Evolutionary conservation across 352 stramenopile species (phyloP), one percentile per base, ranked within the genome.

Genomic region (Phytophthora capsici): DNA sequence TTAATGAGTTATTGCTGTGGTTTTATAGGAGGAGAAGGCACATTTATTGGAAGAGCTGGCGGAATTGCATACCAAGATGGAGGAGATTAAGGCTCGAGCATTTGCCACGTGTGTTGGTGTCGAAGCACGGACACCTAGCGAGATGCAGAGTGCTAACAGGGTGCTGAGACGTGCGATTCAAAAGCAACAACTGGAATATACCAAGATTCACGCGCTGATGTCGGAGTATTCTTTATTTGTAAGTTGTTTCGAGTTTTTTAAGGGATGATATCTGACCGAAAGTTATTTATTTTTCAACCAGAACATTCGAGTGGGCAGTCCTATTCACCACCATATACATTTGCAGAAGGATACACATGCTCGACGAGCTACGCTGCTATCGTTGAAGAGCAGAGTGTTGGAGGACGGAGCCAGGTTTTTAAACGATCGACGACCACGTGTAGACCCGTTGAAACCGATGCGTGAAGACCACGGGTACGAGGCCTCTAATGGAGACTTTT

Each of bases 141-240:
- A 69, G 20, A 49, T 70, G 41, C 60, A 72, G 23, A 71, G 49
- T 8, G 68, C 57, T 6, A 80, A 76, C 51, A 47, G 52, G 5
- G 54, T 71, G 45, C 34, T 80, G 38, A 70, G 57, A 49, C 54
- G 55, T 16, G 67, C 65, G 3, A 68, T 80, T 20, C 57, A 69
- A 25, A 43, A 46, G 20, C 71, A 80, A 40, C 67, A 74, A 50
- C 41, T 72, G 26, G 59, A 68, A 26, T 64, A 57, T 22, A 75
- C 67, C 5, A 54, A 59, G n/a, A 66, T 71, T 14, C 67, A 77
- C 52, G 71, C 63, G 9, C 60, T 76, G 44, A 69, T 80, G 49
- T 75, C 57, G 12, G 67, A 80, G 43, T 77, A 75, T 32, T 71
- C 66, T 32, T 68, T 76, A 62, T 77, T 74, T 56, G 68, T 79